These are phyloP conservation scores for Chlamydomonas incerta DNA, from an alignment of 139 green algal genomes.

Conservation along the genomic window DNA sequence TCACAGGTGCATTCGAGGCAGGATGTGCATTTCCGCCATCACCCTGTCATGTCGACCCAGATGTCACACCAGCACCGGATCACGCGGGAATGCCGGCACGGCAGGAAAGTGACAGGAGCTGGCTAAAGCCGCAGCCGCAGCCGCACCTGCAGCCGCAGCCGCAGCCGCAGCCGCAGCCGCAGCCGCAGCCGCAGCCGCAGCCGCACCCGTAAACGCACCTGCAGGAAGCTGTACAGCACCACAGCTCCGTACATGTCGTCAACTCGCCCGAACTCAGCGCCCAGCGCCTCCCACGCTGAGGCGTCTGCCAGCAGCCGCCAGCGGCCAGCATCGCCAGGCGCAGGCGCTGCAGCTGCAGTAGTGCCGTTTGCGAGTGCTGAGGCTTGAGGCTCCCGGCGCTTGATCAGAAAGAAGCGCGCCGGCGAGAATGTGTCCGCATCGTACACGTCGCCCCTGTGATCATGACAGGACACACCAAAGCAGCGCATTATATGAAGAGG, in stretches of 20 bases:
- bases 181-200: too few relatives aligned
- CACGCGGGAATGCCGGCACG: too few relatives aligned
- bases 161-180: too few relatives aligned
- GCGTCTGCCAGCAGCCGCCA: slow-evolving; percentile 25
- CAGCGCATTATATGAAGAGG: too few relatives aligned
- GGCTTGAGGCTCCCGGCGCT: background rate
- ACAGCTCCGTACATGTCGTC: slow-evolving; percentile 32
- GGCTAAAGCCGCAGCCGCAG: background rate
- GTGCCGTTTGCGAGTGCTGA: background rate
- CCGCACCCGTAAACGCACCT: background rate
- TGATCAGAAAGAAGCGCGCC: slow-evolving; percentile 24
- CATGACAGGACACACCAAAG: too few relatives aligned
- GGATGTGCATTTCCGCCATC: too few relatives aligned
- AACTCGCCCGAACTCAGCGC: slow-evolving; percentile 5
- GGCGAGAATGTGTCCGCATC: slow-evolving; percentile 12
- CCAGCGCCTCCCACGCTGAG: background rate
- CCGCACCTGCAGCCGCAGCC: background rate
- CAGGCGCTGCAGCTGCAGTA: background rate
- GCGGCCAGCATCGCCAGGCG: slow-evolving; percentile 8
- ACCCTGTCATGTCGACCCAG: too few relatives aligned
- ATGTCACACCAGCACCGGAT: too few relatives aligned
- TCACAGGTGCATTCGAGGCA: too few relatives aligned
- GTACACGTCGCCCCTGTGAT: slow-evolving; percentile 26
- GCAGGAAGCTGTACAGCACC: slow-evolving; percentile 31
- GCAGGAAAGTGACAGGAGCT: background rate